A percentile compares a stretch with the other conserved stretches of the same genome.
These are phyloP conservation scores for Stereum hirsutum DNA, from an alignment of 1,284 basidiomycete species.

Conservation along the genomic window DNA sequence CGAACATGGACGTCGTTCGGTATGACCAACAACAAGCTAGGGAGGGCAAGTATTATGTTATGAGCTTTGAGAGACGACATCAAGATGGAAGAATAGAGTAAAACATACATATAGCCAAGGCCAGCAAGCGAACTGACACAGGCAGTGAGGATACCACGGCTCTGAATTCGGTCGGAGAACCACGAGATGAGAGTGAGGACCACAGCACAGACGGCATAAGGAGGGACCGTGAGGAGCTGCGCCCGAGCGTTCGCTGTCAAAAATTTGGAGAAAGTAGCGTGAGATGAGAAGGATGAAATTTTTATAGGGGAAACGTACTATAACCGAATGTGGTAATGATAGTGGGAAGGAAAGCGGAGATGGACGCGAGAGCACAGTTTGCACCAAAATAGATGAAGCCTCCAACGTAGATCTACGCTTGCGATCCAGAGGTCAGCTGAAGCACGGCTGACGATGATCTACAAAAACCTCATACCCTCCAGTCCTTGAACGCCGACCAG, in stretches of 20 bases:
- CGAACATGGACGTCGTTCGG: slow-evolving; percentile 36
- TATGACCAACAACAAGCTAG: slow-evolving; percentile 42
- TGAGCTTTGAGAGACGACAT: background rate
- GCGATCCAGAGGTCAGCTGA: no score
- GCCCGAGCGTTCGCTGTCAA: slow-evolving; percentile 39
- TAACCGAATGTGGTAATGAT: slow-evolving; percentile 69
- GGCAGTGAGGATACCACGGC: slow-evolving; percentile 54
- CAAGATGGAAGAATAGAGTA: background rate
- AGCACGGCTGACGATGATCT: no score
- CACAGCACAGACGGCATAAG: slow-evolving; percentile 66
- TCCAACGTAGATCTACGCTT: slow-evolving; percentile 49
- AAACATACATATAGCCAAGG: slow-evolving; percentile 56
- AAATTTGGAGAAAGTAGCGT: background rate
- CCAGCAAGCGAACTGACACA: slow-evolving; percentile 40
- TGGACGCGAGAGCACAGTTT: slow-evolving; percentile 72
- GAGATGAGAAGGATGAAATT: background rate
- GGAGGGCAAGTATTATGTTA: slow-evolving; percentile 10
- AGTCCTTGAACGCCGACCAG: slow-evolving; percentile 57
- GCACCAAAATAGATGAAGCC: slow-evolving; percentile 72
- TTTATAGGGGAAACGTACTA: slow-evolving; percentile 23
- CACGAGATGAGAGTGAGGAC: slow-evolving; percentile 58
- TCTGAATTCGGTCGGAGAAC: slow-evolving; percentile 65
- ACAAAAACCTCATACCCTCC: slow-evolving; percentile 43
- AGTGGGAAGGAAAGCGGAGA: slow-evolving; percentile 80
- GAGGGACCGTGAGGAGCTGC: slow-evolving; percentile 73